Conservation (phyloP, 306 rosid species). For the Castanea crenata region DNA sequence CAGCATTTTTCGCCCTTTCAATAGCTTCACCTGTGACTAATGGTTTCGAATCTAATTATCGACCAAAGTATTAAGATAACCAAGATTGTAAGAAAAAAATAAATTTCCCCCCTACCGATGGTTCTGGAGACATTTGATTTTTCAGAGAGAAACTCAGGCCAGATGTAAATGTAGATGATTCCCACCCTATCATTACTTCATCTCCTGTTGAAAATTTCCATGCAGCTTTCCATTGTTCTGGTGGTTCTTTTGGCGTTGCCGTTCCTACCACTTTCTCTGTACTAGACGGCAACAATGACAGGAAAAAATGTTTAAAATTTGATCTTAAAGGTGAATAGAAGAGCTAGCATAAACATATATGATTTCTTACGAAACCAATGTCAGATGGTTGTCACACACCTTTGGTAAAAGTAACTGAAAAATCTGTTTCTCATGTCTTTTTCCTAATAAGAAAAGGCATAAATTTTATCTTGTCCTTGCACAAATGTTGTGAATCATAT, state of each 20-base stretch:
- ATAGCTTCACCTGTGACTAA: constrained; percentile 60
- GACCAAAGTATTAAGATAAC: background rate
- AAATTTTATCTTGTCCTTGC: background rate
- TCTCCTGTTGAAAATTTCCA: constrained; percentile 86
- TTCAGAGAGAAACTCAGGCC: constrained; percentile 56
- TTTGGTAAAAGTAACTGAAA: no score
- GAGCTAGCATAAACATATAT: background rate
- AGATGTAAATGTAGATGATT: constrained; percentile 45
- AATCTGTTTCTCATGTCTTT: no score
- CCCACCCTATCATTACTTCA: constrained; percentile 63
- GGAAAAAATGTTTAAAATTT: constrained; percentile 30
- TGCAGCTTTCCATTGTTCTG: constrained; percentile 62
- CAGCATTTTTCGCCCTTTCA: constrained; percentile 76
- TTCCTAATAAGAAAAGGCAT: background rate
- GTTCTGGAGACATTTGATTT: constrained; percentile 49
- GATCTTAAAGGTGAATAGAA: constrained; percentile 1
- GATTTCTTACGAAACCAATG: background rate
- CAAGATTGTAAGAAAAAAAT: background rate
- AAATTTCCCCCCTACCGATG: constrained; percentile 48
- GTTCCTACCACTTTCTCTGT: constrained; percentile 93
- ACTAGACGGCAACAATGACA: constrained; percentile 59
- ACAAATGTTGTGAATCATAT: background rate
- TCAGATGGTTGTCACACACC: no score
- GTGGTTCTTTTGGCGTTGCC: constrained; percentile 72
- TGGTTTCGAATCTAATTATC: constrained; percentile 7